Base-by-base conservation (phyloP, 495 filamentous ascomycete species). In the Glarea lozoyensis region DNA sequence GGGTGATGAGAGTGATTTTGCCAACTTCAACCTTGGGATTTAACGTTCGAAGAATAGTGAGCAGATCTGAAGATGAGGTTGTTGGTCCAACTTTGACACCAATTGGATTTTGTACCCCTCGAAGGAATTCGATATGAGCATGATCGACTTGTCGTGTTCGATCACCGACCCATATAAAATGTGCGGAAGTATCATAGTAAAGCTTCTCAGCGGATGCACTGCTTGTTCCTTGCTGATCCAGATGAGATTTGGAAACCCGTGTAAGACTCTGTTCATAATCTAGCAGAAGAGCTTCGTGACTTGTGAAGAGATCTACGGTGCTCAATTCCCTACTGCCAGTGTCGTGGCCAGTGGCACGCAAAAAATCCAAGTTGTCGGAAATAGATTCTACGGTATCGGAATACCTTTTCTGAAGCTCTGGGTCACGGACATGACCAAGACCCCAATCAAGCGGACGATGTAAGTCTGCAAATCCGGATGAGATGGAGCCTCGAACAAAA, bases 121-220 rank as follows among this genome's bases (percentile, higher is more conserved):
- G 84, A 74, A 98, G 94, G 69, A 87, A 98, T 66, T 98, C 92
- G 45, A 98, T 79, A 62, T 98, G 92, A 0, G 86, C 93, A 47
- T 86, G 84, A 62, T 87, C 79, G 19, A 96, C 70, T 56, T 96
- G 90, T 22, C 92, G 79, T 1, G 92, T 98, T 42, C 92, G 84
- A 62, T 98, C 92, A 20, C 92, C 92, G 56, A 98, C 90, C 92
- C 92, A 98, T 54, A 98, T 71, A 67, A 98, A 96, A 61, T 97
- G 93, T 0, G 86, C 84, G n/a, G 85, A 92, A 0, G 92, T 97
- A 58, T 92, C 77, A 64, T 84, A 94, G 68, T 78, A 88, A 44
- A 70, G 67, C 54, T 69, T 73, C 29, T 33, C 12, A 17, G 19
- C 18, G 24, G 19, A 31, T 10, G 10, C 37, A 29, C 20, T 15